These are phyloP conservation scores for Inonotus hispidus DNA, from an alignment of 1,284 basidiomycete genomes.

Conservation along the genomic window DNA sequence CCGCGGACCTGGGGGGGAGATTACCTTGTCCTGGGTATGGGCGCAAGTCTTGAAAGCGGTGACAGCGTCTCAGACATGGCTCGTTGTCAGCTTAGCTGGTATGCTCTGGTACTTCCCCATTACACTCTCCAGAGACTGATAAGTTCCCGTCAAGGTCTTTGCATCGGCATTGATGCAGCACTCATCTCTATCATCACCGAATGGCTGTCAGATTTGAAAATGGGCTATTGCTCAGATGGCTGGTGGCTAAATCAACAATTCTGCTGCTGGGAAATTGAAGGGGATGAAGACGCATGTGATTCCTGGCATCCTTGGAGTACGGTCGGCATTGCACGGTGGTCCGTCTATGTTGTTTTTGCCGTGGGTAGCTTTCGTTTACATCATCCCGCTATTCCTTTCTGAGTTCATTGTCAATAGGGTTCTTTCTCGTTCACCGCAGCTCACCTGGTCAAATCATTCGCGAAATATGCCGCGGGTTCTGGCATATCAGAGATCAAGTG, in stretches of 20 bases:
- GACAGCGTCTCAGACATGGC: constrained; percentile 55
- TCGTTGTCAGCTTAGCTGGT: constrained; percentile 85
- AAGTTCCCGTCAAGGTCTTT: constrained; percentile 53
- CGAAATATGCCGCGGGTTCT: constrained; percentile 95
- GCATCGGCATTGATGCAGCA: constrained; percentile 91
- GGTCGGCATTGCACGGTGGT: constrained; percentile 70
- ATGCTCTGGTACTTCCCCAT: constrained; percentile 38
- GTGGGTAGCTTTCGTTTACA: constrained; percentile 45
- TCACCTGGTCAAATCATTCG: constrained; percentile 83
- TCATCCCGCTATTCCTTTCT: constrained; percentile 7
- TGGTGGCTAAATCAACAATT: constrained; percentile 99
- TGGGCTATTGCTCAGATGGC: constrained; percentile 93
- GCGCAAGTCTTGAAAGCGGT: constrained; percentile 48
- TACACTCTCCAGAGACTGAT: constrained; percentile 6
- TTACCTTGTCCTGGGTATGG: constrained; percentile 58
- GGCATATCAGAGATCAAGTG: constrained; percentile 99
- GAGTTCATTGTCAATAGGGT: constrained; percentile 38
- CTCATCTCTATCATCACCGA: constrained; percentile 95
- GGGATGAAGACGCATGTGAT: constrained; percentile 76
- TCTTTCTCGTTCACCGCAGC: constrained; percentile 81
- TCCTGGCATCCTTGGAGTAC: constrained; percentile 94
- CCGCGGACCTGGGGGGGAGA: constrained; percentile 46
- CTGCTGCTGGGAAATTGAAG: constrained; percentile 95
- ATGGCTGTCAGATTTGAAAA: constrained; percentile 97
- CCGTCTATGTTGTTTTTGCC: constrained; percentile 85